Evolutionary conservation across 2,329 filamentous ascomycete species (phyloP).

Genomic region (Eutypella sp.): DNA sequence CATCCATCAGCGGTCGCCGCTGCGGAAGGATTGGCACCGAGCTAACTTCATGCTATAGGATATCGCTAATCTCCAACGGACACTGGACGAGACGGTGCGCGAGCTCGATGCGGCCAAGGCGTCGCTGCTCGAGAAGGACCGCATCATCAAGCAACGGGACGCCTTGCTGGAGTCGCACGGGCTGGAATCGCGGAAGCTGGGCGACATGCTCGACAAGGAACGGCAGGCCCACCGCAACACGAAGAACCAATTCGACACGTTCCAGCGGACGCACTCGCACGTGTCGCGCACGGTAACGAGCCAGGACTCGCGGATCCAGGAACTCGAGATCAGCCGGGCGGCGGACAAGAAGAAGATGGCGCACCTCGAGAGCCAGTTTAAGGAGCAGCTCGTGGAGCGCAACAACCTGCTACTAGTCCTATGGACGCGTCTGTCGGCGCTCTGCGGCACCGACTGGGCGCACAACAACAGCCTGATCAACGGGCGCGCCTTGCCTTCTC

Average conservation of each 20-base stretch:
- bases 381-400: slow-evolving; percentile 82
- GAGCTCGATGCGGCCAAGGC: slow-evolving; percentile 77
- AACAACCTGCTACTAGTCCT: slow-evolving; percentile 83
- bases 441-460: slow-evolving; percentile 90
- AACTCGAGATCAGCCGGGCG: slow-evolving; percentile 75
- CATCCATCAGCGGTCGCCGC: not conserved
- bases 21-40: not conserved
- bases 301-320: slow-evolving; percentile 77
- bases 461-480: slow-evolving; percentile 86
- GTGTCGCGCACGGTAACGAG: slow-evolving; percentile 80
- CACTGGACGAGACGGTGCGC: slow-evolving; percentile 77
- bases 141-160: slow-evolving; percentile 84
- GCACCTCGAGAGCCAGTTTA: slow-evolving; percentile 71
- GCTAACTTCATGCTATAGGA: slow-evolving; percentile 45
- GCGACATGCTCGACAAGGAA: slow-evolving; percentile 88
- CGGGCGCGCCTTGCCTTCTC: slow-evolving; percentile 72
- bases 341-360: slow-evolving; percentile 74
- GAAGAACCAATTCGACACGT: slow-evolving; percentile 80
- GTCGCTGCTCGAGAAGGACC: slow-evolving; percentile 82
- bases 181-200: slow-evolving; percentile 77
- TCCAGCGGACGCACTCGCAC: slow-evolving; percentile 81
- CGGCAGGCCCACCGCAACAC: slow-evolving; percentile 79
- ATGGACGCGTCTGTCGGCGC: slow-evolving; percentile 80
- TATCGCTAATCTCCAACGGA: slow-evolving; percentile 80
- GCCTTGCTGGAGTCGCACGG: slow-evolving; percentile 81